A percentile compares a stretch with the other conserved stretches of the same genome.
These are phyloP conservation scores for Cercospora janseana DNA, from an alignment of 2,329 filamentous ascomycete genomes.

Conservation along the genomic window DNA sequence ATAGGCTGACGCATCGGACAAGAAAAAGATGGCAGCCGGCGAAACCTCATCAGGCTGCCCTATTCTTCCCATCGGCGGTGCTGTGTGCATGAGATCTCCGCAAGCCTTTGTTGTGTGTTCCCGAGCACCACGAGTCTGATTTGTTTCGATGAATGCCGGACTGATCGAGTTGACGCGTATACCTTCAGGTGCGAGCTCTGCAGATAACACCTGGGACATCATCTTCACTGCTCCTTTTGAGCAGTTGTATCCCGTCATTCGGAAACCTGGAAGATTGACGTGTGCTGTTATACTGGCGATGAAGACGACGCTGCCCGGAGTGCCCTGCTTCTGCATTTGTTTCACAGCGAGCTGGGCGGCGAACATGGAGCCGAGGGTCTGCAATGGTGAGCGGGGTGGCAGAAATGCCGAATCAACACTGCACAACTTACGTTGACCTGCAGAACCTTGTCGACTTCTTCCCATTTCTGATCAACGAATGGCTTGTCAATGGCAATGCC, in stretches of 20 bases:
- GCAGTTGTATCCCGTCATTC: conserved; percentile 38
- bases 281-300: conserved; percentile 40
- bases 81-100: conserved; percentile 28
- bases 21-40: conserved; percentile 42
- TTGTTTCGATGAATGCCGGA: conserved; percentile 31
- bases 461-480: conserved; percentile 33
- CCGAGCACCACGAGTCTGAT: conserved; percentile 27
- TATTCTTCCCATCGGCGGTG: conserved; percentile 27
- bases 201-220: conserved; percentile 34
- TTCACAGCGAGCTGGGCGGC: conserved; percentile 38
- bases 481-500: conserved; percentile 36
- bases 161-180: conserved; percentile 33
- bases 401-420: too few relatives aligned
- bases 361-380: conserved; percentile 39
- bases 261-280: conserved; percentile 35
- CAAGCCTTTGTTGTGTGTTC: conserved; percentile 26
- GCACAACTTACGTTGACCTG: conserved; percentile 40
- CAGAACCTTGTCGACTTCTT: conserved; percentile 36
- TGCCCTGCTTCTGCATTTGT: conserved; percentile 37
- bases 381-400: too few relatives aligned
- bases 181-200: conserved; percentile 37
- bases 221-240: conserved; percentile 34
- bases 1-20: conserved; percentile 45
- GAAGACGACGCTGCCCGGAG: conserved; percentile 39
- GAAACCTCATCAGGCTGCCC: conserved; percentile 30